A percentile compares a stretch with the other conserved stretches of the same genome.
These are phyloP conservation scores for Avena sativa DNA, from an alignment of 176 grass and related monocot genomes.

Conservation along the genomic window DNA sequence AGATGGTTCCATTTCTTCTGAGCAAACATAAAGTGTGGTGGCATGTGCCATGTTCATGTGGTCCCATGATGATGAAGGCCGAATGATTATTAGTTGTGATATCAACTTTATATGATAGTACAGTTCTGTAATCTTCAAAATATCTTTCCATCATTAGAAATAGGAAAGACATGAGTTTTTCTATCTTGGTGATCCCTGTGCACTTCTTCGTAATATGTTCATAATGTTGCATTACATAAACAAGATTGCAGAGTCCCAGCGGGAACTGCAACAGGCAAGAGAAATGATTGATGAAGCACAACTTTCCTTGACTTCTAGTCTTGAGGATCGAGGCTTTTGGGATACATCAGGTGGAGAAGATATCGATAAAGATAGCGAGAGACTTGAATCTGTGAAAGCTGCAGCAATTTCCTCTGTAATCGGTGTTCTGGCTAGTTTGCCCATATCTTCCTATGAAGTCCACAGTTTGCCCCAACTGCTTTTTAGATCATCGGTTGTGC, in stretches of 20 bases:
- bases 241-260: conserved; percentile 85
- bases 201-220: conserved; percentile 32
- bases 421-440: conserved; percentile 75
- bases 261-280: conserved; percentile 77
- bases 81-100: conserved; percentile 40
- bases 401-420: conserved; percentile 69
- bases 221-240: conserved; percentile 25
- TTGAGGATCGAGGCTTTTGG: conserved; percentile 48
- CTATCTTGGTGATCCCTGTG: conserved; percentile 23
- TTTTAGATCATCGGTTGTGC: conserved; percentile 56
- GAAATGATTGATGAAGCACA: conserved; percentile 85
- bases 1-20: conserved; percentile 21
- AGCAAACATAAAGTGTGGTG: conserved; percentile 34
- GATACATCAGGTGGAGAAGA: conserved; percentile 50
- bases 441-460: conserved; percentile 74
- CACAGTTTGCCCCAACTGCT: conserved; percentile 59
- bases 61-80: conserved; percentile 11
- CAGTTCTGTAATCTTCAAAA: conserved; percentile 34
- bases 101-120: conserved; percentile 39
- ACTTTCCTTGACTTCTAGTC: conserved; percentile 55
- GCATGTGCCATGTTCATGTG: conserved; percentile 35
- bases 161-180: conserved; percentile 22
- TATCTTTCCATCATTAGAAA: conserved; percentile 34
- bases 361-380: conserved; percentile 63
- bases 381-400: conserved; percentile 79